Evolutionary conservation across 495 filamentous ascomycete genomes (phyloP), one percentile per base, ranked within the genome.

Genomic region (Usnea hakonensis): DNA sequence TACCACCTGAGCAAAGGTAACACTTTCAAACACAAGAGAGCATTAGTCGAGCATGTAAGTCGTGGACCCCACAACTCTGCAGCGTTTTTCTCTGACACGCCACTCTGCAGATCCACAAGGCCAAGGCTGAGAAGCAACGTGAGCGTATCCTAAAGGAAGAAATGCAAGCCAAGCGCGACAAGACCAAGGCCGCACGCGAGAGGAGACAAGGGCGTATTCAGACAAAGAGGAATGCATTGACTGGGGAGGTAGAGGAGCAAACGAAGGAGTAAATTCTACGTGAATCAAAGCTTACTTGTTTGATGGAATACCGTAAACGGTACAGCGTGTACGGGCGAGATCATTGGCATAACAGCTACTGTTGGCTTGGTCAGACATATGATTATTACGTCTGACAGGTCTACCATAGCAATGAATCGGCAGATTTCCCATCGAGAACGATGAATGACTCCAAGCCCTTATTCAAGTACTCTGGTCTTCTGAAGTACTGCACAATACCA

Each of bases 11-110:
- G 87, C 87, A 99, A 99, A 91, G 94, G 94, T 95, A 99, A 99
- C 87, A 93, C 94, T 76, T 99, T 99, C 88, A 99, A 99, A 91
- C 94, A 99, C 88, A 99, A 96, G 90, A 88, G 94, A 74, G 94
- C 90, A 67, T 87, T 99, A 70, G 90, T 99, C 76, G 94, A 99
- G 83, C 94, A 98, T 83, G 94, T 98, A 90, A 74, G 94, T 91
- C 72, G n/a, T 60, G 28, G 61, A 56, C 32, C 30, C 19, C 43
- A 28, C 40, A 19, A 43, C 3, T 16, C 40, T 37, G 52, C 33
- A 28, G 14, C 28, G 10, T 26, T 36, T 53, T n/a, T 16, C 23
- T 36, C 41, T 61, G 53, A 57, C 32, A 17, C 52, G 30, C 36
- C 35, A 38, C 9, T 55, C 30, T 35, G 41, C 69, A 98, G 94